Base-by-base conservation (phyloP, 2,329 filamentous ascomycete genomes). In the Parascedosporium putredinis region DNA sequence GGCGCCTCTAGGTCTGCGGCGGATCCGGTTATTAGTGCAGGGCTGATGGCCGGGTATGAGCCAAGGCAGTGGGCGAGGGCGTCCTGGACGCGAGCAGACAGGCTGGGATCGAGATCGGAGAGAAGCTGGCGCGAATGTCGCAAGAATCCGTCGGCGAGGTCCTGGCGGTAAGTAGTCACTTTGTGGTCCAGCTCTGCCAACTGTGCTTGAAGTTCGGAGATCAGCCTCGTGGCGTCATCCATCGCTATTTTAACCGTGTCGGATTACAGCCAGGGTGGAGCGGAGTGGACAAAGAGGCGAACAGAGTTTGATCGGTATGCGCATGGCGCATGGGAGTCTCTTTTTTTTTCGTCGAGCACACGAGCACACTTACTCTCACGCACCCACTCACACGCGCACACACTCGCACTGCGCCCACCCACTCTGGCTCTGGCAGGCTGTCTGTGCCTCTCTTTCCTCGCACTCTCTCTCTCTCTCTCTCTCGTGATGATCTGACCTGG, bases 71-170 rank as follows among this genome's bases (percentile, higher is more conserved):
- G 65, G 48, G 67, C 64, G 55, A 83, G 68, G 56, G 67, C 64
- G 55, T 69, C 65, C 38, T 69, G 64, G 51, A 79, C 69, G 50
- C 65, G 64, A 55, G 60, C 66, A 31, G 72, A 73, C 54, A 76
- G 62, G 55, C 73, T 62, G 47, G 67, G 62, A 25, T 73, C 64
- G 46, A 73, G 65, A 56, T 72, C 62, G 56, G 66, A 67, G 57
- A 83, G 65, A 51, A 78, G 64, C 46, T 70, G 63, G 50, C 70
- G 68, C 54, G 73, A 73, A 63, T 79, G 75, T 55, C 69, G 70
- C 51, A 72, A 67, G 58, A 81, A 83, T 57, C 81, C 75, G 55
- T 68, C 62, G 47, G 74, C 69, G 70, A 81, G 73, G 54, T 77
- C 73, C 59, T 71, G 71, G 56, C 74, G 76, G 64, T 78, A 80